phyloP scores from a whole-genome alignment of 2,329 filamentous ascomycete genomes.

The Fusarium guadeloupense region DNA sequence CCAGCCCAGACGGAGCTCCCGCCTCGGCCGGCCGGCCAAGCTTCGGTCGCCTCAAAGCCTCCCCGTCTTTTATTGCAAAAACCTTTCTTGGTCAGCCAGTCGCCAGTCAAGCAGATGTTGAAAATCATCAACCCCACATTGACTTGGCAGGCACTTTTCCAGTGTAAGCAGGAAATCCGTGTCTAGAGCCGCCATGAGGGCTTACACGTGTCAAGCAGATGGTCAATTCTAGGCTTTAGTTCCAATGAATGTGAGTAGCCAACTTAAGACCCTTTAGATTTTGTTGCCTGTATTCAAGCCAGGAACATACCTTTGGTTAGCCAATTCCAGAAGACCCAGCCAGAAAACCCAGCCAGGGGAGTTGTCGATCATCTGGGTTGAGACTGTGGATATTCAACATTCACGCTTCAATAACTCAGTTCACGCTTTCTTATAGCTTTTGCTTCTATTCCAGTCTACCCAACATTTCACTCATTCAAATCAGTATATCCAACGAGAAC shows the following conservation, averaged over 20 bases:
- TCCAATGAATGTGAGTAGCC: constrained; percentile 15
- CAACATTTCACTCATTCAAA: background rate
- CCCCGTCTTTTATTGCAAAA: background rate
- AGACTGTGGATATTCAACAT: background rate
- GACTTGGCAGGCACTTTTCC: background rate
- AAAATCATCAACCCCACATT: background rate
- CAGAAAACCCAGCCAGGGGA: background rate
- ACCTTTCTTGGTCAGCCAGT: constrained; percentile 1
- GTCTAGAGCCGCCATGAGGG: background rate
- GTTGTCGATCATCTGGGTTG: constrained; percentile 1
- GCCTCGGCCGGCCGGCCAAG: constrained; percentile 20
- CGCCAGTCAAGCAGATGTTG: background rate
- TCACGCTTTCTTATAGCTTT: background rate
- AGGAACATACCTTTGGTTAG: constrained; percentile 10
- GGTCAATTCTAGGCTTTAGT: constrained; percentile 2
- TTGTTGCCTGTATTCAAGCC: constrained; percentile 17
- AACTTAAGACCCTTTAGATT: constrained; percentile 20
- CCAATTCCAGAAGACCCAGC: constrained; percentile 6
- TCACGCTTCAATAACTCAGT: background rate
- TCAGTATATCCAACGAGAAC: background rate
- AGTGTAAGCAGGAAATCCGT: constrained; percentile 3
- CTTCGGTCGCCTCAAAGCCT: constrained; percentile 31
- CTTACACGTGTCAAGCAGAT: constrained; percentile 4
- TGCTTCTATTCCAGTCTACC: background rate
- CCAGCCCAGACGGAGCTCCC: constrained; percentile 16